Conservation (phyloP, 495 filamentous ascomycete genomes). For the Penicillium waksmanii region DNA sequence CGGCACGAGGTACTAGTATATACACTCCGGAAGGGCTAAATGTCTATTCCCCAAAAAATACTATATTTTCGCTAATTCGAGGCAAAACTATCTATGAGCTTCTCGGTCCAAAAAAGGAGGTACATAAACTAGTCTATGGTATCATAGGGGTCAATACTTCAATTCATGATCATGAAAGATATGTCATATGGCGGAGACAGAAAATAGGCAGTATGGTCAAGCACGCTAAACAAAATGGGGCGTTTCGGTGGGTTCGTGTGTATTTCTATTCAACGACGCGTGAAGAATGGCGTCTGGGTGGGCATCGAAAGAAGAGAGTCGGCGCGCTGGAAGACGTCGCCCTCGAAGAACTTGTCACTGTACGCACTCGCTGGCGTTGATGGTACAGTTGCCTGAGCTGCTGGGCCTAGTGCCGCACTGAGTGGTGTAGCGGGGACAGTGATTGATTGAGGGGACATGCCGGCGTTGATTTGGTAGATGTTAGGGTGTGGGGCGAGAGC, state of each 20-base stretch:
- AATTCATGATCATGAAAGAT: slow-evolving; percentile 2
- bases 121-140: slow-evolving; percentile 2
- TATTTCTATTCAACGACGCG: slow-evolving; percentile 33
- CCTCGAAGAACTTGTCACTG: slow-evolving; percentile 63
- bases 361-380: slow-evolving; percentile 75
- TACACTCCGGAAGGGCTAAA: no score
- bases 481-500: slow-evolving; percentile 28
- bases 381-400: slow-evolving; percentile 86
- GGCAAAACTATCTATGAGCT: slow-evolving; percentile 4
- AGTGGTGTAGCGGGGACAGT: slow-evolving; percentile 68
- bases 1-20: no score
- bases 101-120: not conserved
- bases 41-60: no score
- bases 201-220: not conserved
- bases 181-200: not conserved
- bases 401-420: slow-evolving; percentile 84
- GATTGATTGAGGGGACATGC: slow-evolving; percentile 45
- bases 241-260: not conserved
- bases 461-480: slow-evolving; percentile 34
- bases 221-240: not conserved
- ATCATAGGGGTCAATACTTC: not conserved
- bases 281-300: slow-evolving; percentile 46
- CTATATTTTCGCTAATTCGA: slow-evolving; percentile 12
- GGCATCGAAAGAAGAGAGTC: slow-evolving; percentile 69
- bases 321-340: slow-evolving; percentile 75